Conservation (phyloP, 164 flowering plant genomes). For the Saururus chinensis region DNA sequence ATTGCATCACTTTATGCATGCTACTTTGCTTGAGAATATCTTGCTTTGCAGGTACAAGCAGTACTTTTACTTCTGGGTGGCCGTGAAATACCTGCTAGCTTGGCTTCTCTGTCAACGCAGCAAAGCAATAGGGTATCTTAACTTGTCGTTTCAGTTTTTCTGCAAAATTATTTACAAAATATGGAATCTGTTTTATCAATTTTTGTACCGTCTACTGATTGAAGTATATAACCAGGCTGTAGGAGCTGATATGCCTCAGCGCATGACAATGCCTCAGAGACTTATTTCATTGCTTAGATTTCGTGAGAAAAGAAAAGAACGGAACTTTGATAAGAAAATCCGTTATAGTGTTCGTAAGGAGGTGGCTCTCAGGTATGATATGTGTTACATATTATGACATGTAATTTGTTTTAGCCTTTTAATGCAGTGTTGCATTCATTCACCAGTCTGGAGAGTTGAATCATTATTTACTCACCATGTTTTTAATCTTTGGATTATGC, state of each 20-base stretch:
- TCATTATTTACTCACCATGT: no score
- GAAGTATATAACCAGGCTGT: slow-evolving; percentile 8
- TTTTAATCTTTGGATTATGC: no score
- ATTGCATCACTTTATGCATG: no score
- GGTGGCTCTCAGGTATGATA: slow-evolving; percentile 14
- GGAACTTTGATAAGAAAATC: slow-evolving; percentile 13
- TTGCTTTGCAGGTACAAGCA: slow-evolving; percentile 47
- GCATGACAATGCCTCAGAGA: slow-evolving; percentile 10
- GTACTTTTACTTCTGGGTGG: slow-evolving; percentile 63
- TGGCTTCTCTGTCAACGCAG: slow-evolving; percentile 8
- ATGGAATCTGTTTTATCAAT: background rate
- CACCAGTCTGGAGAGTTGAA: no score
- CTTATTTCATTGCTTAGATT: slow-evolving; percentile 12
- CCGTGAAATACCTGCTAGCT: slow-evolving; percentile 33
- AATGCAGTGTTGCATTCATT: no score
- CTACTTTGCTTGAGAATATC: no score
- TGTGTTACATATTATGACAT: background rate
- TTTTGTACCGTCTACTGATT: background rate
- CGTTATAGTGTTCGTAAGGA: slow-evolving; percentile 17
- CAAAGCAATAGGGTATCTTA: slow-evolving; percentile 41
- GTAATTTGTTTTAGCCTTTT: no score
- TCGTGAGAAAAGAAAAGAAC: slow-evolving; percentile 17
- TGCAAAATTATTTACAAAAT: background rate
- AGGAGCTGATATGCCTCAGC: slow-evolving; percentile 8
- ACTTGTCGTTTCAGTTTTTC: background rate